Conservation (phyloP, 1,284 basidiomycete species). For the Moesziomyces parantarcticus region DNA sequence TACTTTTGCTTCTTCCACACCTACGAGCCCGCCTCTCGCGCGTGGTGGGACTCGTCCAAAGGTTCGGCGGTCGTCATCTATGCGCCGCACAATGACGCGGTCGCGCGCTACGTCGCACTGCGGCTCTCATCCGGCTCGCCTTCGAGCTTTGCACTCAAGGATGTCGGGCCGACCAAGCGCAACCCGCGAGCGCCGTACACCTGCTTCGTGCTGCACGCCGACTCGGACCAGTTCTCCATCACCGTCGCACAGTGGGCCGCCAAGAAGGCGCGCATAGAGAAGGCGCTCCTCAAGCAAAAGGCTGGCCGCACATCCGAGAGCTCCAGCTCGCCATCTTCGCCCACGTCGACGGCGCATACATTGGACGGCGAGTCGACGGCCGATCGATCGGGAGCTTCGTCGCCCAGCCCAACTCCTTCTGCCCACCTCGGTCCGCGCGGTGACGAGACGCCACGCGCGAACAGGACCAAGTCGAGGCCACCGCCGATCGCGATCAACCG, state of each 20-base stretch:
- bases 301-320: conserved; percentile 3
- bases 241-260: conserved; percentile 52
- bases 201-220: conserved; percentile 47
- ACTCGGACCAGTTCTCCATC: conserved; percentile 43
- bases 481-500: conserved; percentile 18
- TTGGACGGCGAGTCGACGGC: conserved; percentile 12
- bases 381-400: conserved; percentile 8
- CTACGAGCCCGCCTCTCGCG: conserved; percentile 28
- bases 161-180: conserved; percentile 27
- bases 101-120: conserved; percentile 38
- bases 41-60: conserved; percentile 45
- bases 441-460: conserved; percentile 28
- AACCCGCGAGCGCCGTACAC: conserved; percentile 46
- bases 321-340: conserved; percentile 28
- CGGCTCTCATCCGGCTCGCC: conserved; percentile 45
- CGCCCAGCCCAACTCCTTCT: background rate
- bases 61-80: conserved; percentile 47
- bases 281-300: conserved; percentile 25
- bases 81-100: conserved; percentile 44
- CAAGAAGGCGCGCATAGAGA: conserved; percentile 45
- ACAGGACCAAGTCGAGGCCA: conserved; percentile 18
- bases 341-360: conserved; percentile 13
- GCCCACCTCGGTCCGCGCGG: conserved; percentile 6
- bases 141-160: conserved; percentile 40
- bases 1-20: conserved; percentile 37